phyloP scores from a whole-genome alignment of 192 early-diverging fungal species.

The Coemansia sp. region DNA sequence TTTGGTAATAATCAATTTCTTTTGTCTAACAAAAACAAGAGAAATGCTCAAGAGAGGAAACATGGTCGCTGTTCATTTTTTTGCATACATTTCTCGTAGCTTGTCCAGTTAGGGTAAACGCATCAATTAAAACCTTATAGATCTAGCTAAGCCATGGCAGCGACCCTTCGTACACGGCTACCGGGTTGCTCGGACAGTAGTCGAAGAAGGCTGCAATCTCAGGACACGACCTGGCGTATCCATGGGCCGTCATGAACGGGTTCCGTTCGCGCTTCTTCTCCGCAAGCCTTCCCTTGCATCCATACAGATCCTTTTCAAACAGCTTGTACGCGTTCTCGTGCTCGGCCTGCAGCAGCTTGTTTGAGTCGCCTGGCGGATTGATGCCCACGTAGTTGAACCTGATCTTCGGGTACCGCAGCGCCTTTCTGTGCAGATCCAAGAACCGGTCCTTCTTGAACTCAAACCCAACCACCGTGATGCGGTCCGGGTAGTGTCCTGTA shows the following conservation, averaged over 20 bases:
- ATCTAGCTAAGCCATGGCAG: constrained; percentile 46
- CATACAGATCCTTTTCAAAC: constrained; percentile 48
- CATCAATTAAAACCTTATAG: background rate
- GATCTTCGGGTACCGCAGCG: constrained; percentile 49
- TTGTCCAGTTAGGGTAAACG: background rate
- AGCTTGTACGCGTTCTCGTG: constrained; percentile 30
- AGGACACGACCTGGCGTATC: constrained; percentile 46
- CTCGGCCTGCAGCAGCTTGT: constrained; percentile 18
- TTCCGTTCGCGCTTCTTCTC: constrained; percentile 39
- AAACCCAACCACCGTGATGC: constrained; percentile 49
- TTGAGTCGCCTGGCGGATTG: constrained; percentile 39
- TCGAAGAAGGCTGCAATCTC: constrained; percentile 42
- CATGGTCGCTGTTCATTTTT: too few relatives aligned
- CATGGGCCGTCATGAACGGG: constrained; percentile 38
- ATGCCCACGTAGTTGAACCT: constrained; percentile 53
- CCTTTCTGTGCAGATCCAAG: constrained; percentile 43
- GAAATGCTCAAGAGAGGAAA: too few relatives aligned
- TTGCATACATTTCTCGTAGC: constrained; percentile 14
- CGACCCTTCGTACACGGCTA: constrained; percentile 37
- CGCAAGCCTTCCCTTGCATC: constrained; percentile 28
- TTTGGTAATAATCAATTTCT: too few relatives aligned
- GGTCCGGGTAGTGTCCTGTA: constrained; percentile 51
- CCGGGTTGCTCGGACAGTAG: constrained; percentile 36
- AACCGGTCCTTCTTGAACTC: constrained; percentile 52
- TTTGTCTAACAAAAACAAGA: too few relatives aligned